Percentiles rank a stretch among this genome's conserved stretches.
phyloP scores from a whole-genome alignment of 768 basidiomycete species.

The Cyathus striatus region DNA sequence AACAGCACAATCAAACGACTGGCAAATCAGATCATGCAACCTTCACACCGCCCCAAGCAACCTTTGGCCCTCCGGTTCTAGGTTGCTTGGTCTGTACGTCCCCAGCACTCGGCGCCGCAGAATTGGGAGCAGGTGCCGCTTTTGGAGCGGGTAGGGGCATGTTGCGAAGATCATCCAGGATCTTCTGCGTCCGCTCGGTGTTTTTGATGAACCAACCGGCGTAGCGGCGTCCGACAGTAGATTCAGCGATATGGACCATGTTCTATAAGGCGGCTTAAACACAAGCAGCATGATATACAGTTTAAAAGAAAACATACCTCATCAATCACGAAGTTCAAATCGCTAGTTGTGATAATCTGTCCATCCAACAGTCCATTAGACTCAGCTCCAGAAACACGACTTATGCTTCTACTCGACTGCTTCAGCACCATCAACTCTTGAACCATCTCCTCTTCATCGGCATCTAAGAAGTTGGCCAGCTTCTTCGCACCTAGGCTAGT shows the following conservation, averaged over 20 bases:
- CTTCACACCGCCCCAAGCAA: constrained; percentile 56
- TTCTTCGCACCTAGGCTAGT: constrained; percentile 90
- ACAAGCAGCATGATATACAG: neutral
- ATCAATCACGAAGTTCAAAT: constrained; percentile 93
- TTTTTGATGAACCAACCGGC: constrained; percentile 98
- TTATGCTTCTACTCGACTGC: constrained; percentile 74
- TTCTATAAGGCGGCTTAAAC: constrained; percentile 44
- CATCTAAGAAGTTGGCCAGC: constrained; percentile 86
- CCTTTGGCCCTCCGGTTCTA: constrained; percentile 46
- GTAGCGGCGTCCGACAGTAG: constrained; percentile 87
- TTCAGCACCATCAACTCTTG: constrained; percentile 98
- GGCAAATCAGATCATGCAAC: too few relatives aligned
- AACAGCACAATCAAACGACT: too few relatives aligned
- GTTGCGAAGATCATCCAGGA: constrained; percentile 70
- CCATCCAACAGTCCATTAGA: constrained; percentile 71
- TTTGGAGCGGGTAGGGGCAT: constrained; percentile 40
- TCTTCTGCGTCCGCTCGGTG: constrained; percentile 86
- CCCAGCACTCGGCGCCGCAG: constrained; percentile 8
- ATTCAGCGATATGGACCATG: constrained; percentile 95
- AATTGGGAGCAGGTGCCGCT: constrained; percentile 12
- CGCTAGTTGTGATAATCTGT: constrained; percentile 83
- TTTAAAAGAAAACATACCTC: constrained; percentile 50
- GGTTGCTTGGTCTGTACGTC: constrained; percentile 15
- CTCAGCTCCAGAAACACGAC: constrained; percentile 54
- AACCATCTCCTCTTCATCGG: constrained; percentile 90